phyloP scores from a whole-genome alignment of 176 grass and related monocot genomes.

The Paspalum vaginatum region DNA sequence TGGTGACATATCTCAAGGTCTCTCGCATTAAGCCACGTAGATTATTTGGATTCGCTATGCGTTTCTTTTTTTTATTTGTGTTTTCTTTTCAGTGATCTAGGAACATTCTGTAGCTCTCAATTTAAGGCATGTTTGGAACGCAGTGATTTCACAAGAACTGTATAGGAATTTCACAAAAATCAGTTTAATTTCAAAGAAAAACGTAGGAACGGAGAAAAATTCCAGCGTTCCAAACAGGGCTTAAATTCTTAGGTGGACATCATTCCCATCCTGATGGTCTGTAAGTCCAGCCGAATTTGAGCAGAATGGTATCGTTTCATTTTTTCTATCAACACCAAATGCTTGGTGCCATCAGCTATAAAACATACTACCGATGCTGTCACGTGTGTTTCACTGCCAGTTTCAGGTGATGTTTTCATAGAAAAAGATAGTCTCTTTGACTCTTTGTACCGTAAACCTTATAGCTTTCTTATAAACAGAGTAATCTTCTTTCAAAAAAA shows the following conservation, averaged over 20 bases:
- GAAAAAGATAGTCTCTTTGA: too few relatives aligned
- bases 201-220: too few relatives aligned
- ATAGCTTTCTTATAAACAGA: too few relatives aligned
- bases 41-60: conserved; percentile 12
- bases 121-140: too few relatives aligned
- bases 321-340: conserved; percentile 14
- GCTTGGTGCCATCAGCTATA: conserved; percentile 16
- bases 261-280: conserved; percentile 82
- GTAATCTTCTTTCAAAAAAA: too few relatives aligned
- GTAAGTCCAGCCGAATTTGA: conserved; percentile 79
- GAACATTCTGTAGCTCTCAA: conserved; percentile 93
- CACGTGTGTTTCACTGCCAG: too few relatives aligned
- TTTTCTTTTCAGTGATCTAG: conserved; percentile 47
- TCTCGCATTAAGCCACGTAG: not conserved
- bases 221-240: too few relatives aligned
- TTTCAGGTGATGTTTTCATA: conserved; percentile 76
- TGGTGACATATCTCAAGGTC: conserved; percentile 95
- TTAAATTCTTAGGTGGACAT: conserved; percentile 80
- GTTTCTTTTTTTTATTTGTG: conserved; percentile 6
- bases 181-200: too few relatives aligned
- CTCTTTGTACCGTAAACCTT: too few relatives aligned
- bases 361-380: conserved; percentile 25
- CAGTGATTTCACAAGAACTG: too few relatives aligned
- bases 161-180: too few relatives aligned
- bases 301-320: conserved; percentile 75